Percentiles rank a stretch among this genome's conserved stretches.
phyloP scores from a whole-genome alignment of 2,329 filamentous ascomycete species.

The Apiospora koreana region DNA sequence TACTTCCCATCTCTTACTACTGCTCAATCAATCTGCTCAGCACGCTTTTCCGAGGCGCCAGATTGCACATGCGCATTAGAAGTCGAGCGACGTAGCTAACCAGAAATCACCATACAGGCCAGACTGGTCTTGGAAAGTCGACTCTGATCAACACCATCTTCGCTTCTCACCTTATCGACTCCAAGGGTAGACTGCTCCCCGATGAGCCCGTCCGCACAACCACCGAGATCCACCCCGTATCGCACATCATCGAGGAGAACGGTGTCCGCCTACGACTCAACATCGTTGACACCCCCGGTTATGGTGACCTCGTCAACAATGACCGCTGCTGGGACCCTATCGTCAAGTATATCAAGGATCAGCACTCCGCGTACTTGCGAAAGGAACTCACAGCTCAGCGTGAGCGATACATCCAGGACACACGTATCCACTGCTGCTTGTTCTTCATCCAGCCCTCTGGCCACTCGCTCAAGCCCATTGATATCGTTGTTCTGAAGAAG shows the following conservation, averaged over 20 bases:
- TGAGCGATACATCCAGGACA: slow-evolving; percentile 99
- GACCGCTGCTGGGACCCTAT: slow-evolving; percentile 99
- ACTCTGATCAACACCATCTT: slow-evolving; percentile 99
- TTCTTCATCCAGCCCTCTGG: slow-evolving; percentile 99
- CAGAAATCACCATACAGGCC: slow-evolving; percentile 61
- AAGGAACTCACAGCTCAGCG: slow-evolving; percentile 99
- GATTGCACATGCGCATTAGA: slow-evolving; percentile 5
- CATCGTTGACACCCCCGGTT: slow-evolving; percentile 98
- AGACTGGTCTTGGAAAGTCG: slow-evolving; percentile 98
- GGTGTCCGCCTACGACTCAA: slow-evolving; percentile 95
- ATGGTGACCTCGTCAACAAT: slow-evolving; percentile 99
- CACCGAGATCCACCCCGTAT: slow-evolving; percentile 96
- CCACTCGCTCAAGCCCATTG: slow-evolving; percentile 97
- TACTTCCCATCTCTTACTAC: slow-evolving; percentile 30
- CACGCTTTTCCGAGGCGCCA: slow-evolving; percentile 14
- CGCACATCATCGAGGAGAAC: slow-evolving; percentile 99
- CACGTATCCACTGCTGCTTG: slow-evolving; percentile 97
- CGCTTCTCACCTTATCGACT: slow-evolving; percentile 98
- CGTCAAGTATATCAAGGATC: slow-evolving; percentile 99
- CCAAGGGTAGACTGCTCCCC: slow-evolving; percentile 90
- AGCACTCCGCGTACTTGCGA: slow-evolving; percentile 97
- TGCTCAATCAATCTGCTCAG: slow-evolving; percentile 11
- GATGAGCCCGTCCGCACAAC: slow-evolving; percentile 93
- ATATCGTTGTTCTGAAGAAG: slow-evolving; percentile 99
- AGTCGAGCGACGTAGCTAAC: slow-evolving; percentile 28